Conservation (phyloP, 2,329 filamentous ascomycete species). For the Claviceps lovelessii region DNA sequence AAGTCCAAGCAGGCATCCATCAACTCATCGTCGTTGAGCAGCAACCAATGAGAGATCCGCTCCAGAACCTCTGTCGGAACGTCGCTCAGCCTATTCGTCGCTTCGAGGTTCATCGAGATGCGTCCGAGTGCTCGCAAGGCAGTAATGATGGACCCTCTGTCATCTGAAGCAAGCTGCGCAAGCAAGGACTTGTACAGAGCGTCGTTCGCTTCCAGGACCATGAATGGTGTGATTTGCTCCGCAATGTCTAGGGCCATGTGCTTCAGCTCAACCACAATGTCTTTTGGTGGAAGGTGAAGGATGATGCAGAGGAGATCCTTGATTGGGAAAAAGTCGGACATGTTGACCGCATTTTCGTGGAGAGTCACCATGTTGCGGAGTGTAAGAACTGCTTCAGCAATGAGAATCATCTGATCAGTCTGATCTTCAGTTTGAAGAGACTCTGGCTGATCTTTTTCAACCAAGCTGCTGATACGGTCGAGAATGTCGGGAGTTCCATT, state of each 20-base stretch:
- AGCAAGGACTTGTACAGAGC: slow-evolving; percentile 67
- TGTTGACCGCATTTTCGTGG: slow-evolving; percentile 71
- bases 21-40: slow-evolving; percentile 81
- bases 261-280: slow-evolving; percentile 68
- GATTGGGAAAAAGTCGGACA: slow-evolving; percentile 59
- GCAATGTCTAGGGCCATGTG: slow-evolving; percentile 85
- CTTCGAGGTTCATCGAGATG: slow-evolving; percentile 75
- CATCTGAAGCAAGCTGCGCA: slow-evolving; percentile 47
- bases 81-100: slow-evolving; percentile 60
- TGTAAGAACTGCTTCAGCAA: slow-evolving; percentile 77
- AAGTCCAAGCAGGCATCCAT: slow-evolving; percentile 83
- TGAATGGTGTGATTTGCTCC: slow-evolving; percentile 75
- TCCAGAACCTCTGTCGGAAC: slow-evolving; percentile 53
- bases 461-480: slow-evolving; percentile 52
- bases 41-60: slow-evolving; percentile 56
- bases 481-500: slow-evolving; percentile 41
- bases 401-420: slow-evolving; percentile 54
- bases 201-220: slow-evolving; percentile 56
- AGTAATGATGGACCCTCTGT: slow-evolving; percentile 70
- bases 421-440: slow-evolving; percentile 61
- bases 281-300: slow-evolving; percentile 58
- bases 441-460: slow-evolving; percentile 44
- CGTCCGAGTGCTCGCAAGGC: slow-evolving; percentile 69
- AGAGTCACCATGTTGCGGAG: slow-evolving; percentile 94
- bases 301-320: slow-evolving; percentile 74